Conservation (phyloP, 306 rosid genomes). For the Inga oerstediana region DNA sequence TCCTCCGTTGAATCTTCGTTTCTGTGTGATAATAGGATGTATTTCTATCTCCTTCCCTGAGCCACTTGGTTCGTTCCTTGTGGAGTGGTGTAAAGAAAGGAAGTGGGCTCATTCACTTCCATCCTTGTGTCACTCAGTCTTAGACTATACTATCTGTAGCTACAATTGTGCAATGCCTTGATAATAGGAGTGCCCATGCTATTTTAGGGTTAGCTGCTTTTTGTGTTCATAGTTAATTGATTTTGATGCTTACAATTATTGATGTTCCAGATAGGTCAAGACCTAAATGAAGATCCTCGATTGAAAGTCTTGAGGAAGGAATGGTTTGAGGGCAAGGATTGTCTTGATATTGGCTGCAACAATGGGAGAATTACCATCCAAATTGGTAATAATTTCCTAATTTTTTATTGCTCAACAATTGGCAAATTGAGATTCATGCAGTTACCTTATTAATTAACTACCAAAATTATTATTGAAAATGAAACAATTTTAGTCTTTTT, state of each 20-base stretch:
- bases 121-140: neutral
- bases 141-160: neutral
- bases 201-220: neutral
- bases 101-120: neutral
- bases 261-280: constrained; percentile 65
- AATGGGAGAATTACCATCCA: constrained; percentile 73
- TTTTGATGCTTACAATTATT: neutral
- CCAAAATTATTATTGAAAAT: neutral
- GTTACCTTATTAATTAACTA: neutral
- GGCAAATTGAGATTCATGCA: neutral
- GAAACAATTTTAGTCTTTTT: neutral
- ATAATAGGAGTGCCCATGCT: neutral
- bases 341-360: constrained; percentile 94
- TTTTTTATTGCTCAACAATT: neutral
- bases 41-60: too few species aligned
- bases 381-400: constrained; percentile 52
- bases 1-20: too few species aligned
- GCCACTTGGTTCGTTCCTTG: too few species aligned
- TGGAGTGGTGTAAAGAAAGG: neutral
- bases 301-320: constrained; percentile 71
- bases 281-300: constrained; percentile 75
- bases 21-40: too few species aligned
- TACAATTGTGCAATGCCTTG: neutral
- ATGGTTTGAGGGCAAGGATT: constrained; percentile 87
- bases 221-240: neutral